Evolutionary conservation across 805 yeast species (phyloP).

Genomic region (Jamesozyma jinghongensis): DNA sequence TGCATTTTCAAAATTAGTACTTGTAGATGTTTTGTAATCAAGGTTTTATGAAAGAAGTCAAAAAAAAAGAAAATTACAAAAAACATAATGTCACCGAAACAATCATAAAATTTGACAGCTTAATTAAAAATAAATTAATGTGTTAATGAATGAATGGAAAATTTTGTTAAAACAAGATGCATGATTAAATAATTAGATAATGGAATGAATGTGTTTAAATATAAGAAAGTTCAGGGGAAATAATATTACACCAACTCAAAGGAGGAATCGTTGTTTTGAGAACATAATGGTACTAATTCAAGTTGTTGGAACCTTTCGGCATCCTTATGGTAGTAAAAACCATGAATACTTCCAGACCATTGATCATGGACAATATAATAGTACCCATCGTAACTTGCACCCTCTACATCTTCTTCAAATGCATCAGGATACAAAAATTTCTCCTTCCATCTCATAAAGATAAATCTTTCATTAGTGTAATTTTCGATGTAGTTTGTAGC

Average conservation of each 20-base stretch:
- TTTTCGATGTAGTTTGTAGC: slow-evolving; percentile 12
- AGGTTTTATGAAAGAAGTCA: too few species aligned
- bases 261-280: not conserved
- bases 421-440: slow-evolving; percentile 78
- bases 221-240: not conserved
- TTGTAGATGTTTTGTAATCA: too few species aligned
- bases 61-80: too few species aligned
- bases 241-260: slow-evolving; percentile 18
- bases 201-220: too few species aligned
- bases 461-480: slow-evolving; percentile 35
- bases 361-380: slow-evolving; percentile 82
- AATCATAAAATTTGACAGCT: too few species aligned
- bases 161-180: too few species aligned
- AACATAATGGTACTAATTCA: slow-evolving; percentile 36
- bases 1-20: too few species aligned
- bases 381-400: slow-evolving; percentile 87
- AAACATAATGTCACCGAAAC: too few species aligned
- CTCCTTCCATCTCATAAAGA: slow-evolving; percentile 96
- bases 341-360: slow-evolving; percentile 61
- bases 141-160: too few species aligned
- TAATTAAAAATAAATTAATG: too few species aligned
- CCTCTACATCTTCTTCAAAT: slow-evolving; percentile 37
- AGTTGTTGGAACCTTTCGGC: slow-evolving; percentile 72
- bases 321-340: slow-evolving; percentile 73
- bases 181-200: too few species aligned